Conservation (phyloP, 2,329 filamentous ascomycete species). For the Diaporthe sp. region DNA sequence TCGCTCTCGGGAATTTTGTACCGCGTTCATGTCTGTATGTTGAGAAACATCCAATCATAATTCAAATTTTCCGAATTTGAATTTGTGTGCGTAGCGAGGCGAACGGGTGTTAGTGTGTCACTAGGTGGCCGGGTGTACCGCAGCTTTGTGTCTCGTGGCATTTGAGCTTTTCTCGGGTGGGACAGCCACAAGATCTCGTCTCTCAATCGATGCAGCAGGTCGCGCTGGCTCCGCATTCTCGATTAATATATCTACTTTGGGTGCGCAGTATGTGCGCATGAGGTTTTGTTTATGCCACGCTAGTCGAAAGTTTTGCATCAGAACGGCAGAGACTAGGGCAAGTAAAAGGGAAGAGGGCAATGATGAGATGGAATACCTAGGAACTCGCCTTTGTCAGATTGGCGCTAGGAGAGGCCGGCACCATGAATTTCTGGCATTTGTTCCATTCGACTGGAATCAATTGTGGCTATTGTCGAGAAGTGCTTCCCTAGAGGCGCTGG, state of each 20-base stretch:
- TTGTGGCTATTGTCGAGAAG: too few species aligned
- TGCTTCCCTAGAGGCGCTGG: neutral
- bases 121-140: neutral
- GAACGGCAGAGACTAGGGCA: neutral
- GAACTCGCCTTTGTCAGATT: too few species aligned
- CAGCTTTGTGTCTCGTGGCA: neutral
- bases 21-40: too few species aligned
- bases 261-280: too few species aligned
- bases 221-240: neutral
- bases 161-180: neutral
- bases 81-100: neutral
- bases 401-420: neutral
- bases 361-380: neutral
- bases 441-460: too few species aligned
- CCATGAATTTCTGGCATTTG: neutral
- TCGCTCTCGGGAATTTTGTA: neutral
- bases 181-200: neutral
- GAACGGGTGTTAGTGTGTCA: neutral
- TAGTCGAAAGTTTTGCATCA: neutral
- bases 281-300: neutral
- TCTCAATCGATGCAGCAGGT: neutral
- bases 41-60: neutral
- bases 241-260: too few species aligned
- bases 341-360: neutral
- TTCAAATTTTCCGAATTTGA: neutral